A percentile compares a stretch with the other conserved stretches of the same genome.
Conservation (phyloP, 805 yeast species). For the Candida sonorensis region DNA sequence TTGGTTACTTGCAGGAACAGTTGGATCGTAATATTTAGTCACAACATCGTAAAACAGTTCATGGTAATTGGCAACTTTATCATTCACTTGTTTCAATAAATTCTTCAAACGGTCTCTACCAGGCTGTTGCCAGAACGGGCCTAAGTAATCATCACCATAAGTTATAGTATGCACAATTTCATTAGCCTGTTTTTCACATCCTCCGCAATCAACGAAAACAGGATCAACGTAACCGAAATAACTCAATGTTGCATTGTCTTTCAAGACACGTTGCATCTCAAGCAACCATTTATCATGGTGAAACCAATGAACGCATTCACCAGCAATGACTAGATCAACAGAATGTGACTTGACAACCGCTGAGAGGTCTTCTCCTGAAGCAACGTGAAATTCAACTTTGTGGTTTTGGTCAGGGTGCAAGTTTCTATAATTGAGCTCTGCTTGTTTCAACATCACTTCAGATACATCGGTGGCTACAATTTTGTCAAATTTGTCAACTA, state of each 20-base stretch:
- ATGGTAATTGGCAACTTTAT: slow-evolving; percentile 32
- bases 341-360: slow-evolving; percentile 15
- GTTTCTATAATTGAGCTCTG: slow-evolving; percentile 17
- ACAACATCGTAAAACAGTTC: slow-evolving; percentile 22
- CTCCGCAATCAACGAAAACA: slow-evolving; percentile 36
- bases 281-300: slow-evolving; percentile 19
- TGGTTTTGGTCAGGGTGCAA: too few species aligned
- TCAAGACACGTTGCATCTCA: slow-evolving; percentile 30
- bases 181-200: too few species aligned
- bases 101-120: slow-evolving; percentile 55
- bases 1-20: slow-evolving; percentile 5
- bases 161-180: slow-evolving; percentile 37
- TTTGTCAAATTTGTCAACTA: slow-evolving; percentile 29
- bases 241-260: slow-evolving; percentile 45
- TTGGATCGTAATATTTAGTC: slow-evolving; percentile 25
- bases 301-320: slow-evolving; percentile 87
- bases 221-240: slow-evolving; percentile 81
- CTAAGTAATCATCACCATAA: slow-evolving; percentile 40
- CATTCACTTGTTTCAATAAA: slow-evolving; percentile 34
- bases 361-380: slow-evolving; percentile 19
- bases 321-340: slow-evolving; percentile 66
- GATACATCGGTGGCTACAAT: slow-evolving; percentile 44
- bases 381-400: slow-evolving; percentile 9
- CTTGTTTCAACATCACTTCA: slow-evolving; percentile 38
- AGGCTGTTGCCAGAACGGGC: slow-evolving; percentile 82